These are phyloP conservation scores for Cyclostephanos tholiformis DNA, from an alignment of 108 stramenopile genomes.

Conservation along the genomic window DNA sequence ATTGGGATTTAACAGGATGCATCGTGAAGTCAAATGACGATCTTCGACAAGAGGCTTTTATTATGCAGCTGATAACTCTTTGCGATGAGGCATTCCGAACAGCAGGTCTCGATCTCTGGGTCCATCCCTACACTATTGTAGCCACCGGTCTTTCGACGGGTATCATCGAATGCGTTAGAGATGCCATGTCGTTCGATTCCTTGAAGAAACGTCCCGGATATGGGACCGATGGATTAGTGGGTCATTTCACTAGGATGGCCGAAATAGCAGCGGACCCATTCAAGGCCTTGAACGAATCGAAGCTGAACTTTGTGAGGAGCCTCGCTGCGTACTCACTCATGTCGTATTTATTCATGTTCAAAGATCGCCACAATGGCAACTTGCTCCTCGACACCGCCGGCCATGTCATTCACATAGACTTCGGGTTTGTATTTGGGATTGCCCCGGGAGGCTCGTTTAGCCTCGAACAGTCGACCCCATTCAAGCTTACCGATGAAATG, in stretches of 20 bases:
- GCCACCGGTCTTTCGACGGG: conserved; percentile 92
- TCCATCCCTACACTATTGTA: conserved; percentile 93
- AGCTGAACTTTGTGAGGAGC: conserved; percentile 84
- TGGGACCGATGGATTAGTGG: conserved; percentile 73
- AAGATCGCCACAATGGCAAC: conserved; percentile 98
- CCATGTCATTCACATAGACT: conserved; percentile 99
- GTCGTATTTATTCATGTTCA: conserved; percentile 96
- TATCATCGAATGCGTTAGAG: conserved; percentile 89
- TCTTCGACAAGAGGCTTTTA: conserved; percentile 95
- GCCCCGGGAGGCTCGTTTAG: conserved; percentile 96
- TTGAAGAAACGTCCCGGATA: conserved; percentile 95
- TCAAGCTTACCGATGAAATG: conserved; percentile 98
- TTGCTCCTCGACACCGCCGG: conserved; percentile 94
- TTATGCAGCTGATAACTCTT: conserved; percentile 94
- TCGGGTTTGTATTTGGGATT: conserved; percentile 96
- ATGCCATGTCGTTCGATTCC: conserved; percentile 94
- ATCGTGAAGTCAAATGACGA: conserved; percentile 99
- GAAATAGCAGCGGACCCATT: conserved; percentile 84
- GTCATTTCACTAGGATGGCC: conserved; percentile 80
- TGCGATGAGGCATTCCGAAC: conserved; percentile 91
- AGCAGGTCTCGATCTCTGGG: conserved; percentile 86
- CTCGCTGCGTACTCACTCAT: conserved; percentile 97
- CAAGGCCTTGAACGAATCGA: conserved; percentile 74
- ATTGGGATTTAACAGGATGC: conserved; percentile 91
- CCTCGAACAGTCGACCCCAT: conserved; percentile 92